Evolutionary conservation across 345 rosid genomes (phyloP).

Genomic region (Gossypium rotundifolium): DNA sequence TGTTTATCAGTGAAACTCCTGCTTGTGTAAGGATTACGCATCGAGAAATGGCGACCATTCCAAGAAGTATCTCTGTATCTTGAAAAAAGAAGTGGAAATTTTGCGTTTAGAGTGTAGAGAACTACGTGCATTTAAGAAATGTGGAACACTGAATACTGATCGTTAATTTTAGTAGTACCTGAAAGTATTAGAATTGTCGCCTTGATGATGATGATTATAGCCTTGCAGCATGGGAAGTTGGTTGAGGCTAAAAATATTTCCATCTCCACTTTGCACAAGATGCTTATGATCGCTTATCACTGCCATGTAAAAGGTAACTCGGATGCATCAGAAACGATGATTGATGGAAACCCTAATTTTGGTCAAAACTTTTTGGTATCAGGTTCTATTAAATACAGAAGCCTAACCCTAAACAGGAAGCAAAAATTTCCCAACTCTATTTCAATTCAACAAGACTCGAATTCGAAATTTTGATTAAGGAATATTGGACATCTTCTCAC

Average conservation of each 20-base stretch:
- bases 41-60: constrained; percentile 39
- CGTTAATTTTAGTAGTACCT: constrained; percentile 29
- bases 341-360: constrained; percentile 20
- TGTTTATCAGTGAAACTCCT: constrained; percentile 33
- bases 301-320: constrained; percentile 24
- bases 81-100: neutral
- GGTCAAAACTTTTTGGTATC: too few relatives aligned
- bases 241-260: constrained; percentile 61
- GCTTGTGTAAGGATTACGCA: constrained; percentile 23
- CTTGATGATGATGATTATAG: constrained; percentile 17
- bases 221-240: constrained; percentile 77
- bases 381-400: too few relatives aligned
- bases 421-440: too few relatives aligned
- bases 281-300: constrained; percentile 52
- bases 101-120: neutral
- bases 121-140: neutral
- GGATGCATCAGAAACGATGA: constrained; percentile 6
- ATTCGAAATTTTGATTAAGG: too few relatives aligned
- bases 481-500: too few relatives aligned
- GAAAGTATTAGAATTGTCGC: constrained; percentile 36
- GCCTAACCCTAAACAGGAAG: too few relatives aligned
- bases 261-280: constrained; percentile 56
- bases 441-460: too few relatives aligned
- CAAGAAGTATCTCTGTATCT: constrained; percentile 54
- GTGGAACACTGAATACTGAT: neutral